These are phyloP conservation scores for Thalassiosira profunda DNA, from an alignment of 108 stramenopile genomes.

Conservation along the genomic window DNA sequence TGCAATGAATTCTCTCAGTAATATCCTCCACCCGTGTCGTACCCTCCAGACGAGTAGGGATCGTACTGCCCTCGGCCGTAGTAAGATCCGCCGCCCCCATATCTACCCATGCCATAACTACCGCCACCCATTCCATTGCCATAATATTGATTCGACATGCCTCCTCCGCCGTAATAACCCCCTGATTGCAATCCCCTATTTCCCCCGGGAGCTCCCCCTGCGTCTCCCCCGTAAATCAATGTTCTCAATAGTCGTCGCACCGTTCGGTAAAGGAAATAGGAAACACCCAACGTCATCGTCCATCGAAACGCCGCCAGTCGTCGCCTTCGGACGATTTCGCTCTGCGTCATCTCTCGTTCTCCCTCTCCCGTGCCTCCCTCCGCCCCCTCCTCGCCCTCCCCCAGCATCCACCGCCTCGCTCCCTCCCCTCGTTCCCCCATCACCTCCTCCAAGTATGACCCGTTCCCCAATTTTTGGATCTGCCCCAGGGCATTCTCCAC, in stretches of 20 bases:
- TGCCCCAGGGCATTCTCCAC: constrained; percentile 73
- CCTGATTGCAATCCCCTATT: background rate
- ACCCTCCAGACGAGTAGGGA: background rate
- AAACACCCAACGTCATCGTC: constrained; percentile 58
- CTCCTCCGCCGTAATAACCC: constrained; percentile 6
- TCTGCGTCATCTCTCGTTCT: constrained; percentile 37
- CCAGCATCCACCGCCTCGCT: constrained; percentile 58
- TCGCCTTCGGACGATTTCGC: constrained; percentile 46
- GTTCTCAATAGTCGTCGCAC: constrained; percentile 51
- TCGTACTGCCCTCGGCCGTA: background rate
- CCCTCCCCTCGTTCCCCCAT: constrained; percentile 61
- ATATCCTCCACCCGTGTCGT: constrained; percentile 5
- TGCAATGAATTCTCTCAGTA: too few species aligned
- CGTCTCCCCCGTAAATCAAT: constrained; percentile 18
- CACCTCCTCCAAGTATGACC: constrained; percentile 43
- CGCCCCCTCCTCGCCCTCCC: constrained; percentile 4
- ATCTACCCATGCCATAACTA: constrained; percentile 13
- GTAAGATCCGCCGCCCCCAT: constrained; percentile 10
- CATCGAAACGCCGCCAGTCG: constrained; percentile 78
- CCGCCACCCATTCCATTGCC: constrained; percentile 8
- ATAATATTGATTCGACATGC: constrained; percentile 22
- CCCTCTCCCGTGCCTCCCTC: too few species aligned
- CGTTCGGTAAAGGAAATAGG: constrained; percentile 63
- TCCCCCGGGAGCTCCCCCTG: constrained; percentile 2
- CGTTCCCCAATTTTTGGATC: constrained; percentile 62